A percentile compares a stretch with the other conserved stretches of the same genome.
Evolutionary conservation across 2,329 filamentous ascomycete genomes (phyloP).

Genomic region (Fusarium sp.): DNA sequence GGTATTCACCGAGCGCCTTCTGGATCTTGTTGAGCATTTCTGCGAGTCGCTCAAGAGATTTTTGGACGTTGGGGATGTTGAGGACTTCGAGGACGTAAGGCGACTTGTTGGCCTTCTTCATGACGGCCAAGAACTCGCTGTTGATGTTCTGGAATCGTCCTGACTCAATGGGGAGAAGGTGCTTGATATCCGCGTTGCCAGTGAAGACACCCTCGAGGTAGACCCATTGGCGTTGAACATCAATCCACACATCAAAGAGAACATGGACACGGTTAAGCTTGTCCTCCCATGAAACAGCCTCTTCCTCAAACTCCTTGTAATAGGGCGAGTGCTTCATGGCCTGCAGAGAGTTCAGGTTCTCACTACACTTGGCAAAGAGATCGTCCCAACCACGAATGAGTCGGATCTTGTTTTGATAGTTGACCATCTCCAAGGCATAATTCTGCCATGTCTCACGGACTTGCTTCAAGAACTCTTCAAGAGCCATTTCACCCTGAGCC

Average conservation of each 20-base stretch:
- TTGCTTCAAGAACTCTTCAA: slow-evolving; percentile 97
- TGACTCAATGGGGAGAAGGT: slow-evolving; percentile 94
- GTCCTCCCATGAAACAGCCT: slow-evolving; percentile 96
- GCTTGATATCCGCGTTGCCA: slow-evolving; percentile 98
- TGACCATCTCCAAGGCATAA: slow-evolving; percentile 92
- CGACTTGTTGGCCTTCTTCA: slow-evolving; percentile 99
- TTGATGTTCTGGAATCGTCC: slow-evolving; percentile 99
- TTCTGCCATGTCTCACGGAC: slow-evolving; percentile 97
- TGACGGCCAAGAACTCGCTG: slow-evolving; percentile 97
- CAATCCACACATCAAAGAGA: slow-evolving; percentile 99
- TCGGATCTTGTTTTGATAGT: slow-evolving; percentile 98
- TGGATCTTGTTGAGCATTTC: slow-evolving; percentile 99
- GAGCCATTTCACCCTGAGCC: slow-evolving; percentile 96
- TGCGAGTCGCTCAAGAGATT: slow-evolving; percentile 93
- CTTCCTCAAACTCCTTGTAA: slow-evolving; percentile 99
- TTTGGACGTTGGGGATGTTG: slow-evolving; percentile 94
- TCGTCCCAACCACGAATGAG: slow-evolving; percentile 99
- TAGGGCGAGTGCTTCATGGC: slow-evolving; percentile 99
- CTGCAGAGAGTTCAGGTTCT: slow-evolving; percentile 96
- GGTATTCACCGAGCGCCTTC: slow-evolving; percentile 96
- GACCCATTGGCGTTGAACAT: slow-evolving; percentile 99
- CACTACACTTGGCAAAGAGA: slow-evolving; percentile 96
- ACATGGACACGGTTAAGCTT: slow-evolving; percentile 97
- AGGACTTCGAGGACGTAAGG: slow-evolving; percentile 96
- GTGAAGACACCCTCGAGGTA: slow-evolving; percentile 99